Evolutionary conservation across 805 yeast genomes (phyloP).

Genomic region (Metschnikowia dekortorum): DNA sequence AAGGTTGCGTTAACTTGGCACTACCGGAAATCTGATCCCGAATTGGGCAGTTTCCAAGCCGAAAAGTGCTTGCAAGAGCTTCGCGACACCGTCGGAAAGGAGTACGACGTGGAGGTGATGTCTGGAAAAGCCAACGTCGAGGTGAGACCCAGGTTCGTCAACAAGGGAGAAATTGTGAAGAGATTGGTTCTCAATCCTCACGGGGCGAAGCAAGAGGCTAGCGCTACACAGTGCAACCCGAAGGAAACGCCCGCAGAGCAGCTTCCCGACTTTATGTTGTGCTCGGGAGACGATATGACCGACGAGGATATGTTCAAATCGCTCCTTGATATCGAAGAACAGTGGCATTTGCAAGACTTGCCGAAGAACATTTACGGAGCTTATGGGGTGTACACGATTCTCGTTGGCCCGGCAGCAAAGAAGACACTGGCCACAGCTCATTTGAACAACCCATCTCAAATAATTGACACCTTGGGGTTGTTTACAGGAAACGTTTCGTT

Average conservation of each 20-base stretch:
- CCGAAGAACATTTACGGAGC: conserved; percentile 45
- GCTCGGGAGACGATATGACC: conserved; percentile 93
- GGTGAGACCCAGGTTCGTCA: conserved; percentile 91
- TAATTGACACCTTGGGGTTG: conserved; percentile 76
- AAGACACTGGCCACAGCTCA: conserved; percentile 83
- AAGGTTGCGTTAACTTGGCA: conserved; percentile 98
- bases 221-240: conserved; percentile 20
- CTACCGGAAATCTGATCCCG: conserved; percentile 92
- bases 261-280: conserved; percentile 78
- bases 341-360: conserved; percentile 43
- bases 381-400: conserved; percentile 75
- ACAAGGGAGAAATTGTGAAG: conserved; percentile 94
- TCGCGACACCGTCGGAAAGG: conserved; percentile 50
- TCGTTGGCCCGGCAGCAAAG: conserved; percentile 90
- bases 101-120: conserved; percentile 90
- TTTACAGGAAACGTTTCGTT: conserved; percentile 74
- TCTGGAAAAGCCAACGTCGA: conserved; percentile 95
- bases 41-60: conserved; percentile 84
- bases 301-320: conserved; percentile 97
- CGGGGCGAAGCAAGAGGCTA: conserved; percentile 48
- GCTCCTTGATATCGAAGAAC: conserved; percentile 55
- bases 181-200: conserved; percentile 64
- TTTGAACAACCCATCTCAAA: conserved; percentile 77
- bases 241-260: conserved; percentile 34
- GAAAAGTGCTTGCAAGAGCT: conserved; percentile 64